Percentiles rank a stretch among this genome's conserved stretches.
Evolutionary conservation across 805 yeast genomes (phyloP).

Genomic region (Ogataea glucozyma): DNA sequence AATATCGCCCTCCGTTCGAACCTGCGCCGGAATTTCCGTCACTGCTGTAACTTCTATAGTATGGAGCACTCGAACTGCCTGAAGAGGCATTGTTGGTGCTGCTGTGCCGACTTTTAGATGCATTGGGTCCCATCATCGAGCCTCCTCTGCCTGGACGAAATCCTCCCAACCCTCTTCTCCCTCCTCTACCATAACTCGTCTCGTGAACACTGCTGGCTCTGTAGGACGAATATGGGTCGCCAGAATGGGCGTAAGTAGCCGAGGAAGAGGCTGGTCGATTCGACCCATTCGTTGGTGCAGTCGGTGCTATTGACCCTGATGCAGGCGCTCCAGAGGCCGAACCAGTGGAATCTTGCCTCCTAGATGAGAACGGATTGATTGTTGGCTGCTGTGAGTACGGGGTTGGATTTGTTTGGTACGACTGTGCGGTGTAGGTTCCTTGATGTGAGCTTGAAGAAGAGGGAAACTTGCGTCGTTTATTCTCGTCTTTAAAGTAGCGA

Average conservation of each 20-base stretch:
- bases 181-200: conserved; percentile 14
- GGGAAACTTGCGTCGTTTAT: conserved; percentile 27
- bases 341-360: conserved; percentile 24
- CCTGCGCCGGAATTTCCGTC: conserved; percentile 13
- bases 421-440: conserved; percentile 12
- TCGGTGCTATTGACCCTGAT: too few relatives aligned
- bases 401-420: conserved; percentile 16
- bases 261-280: conserved; percentile 4
- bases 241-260: conserved; percentile 6
- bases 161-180: conserved; percentile 19
- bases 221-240: conserved; percentile 15
- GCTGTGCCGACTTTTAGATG: conserved; percentile 11
- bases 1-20: conserved; percentile 15
- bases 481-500: conserved; percentile 29
- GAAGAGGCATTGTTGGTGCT: conserved; percentile 3
- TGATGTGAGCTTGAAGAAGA: conserved; percentile 19
- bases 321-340: conserved; percentile 11
- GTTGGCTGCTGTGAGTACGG: conserved; percentile 26
- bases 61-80: conserved; percentile 8
- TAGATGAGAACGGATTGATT: conserved; percentile 35
- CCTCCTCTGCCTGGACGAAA: conserved; percentile 24
- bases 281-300: conserved; percentile 7
- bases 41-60: conserved; percentile 22
- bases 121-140: conserved; percentile 1
- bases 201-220: conserved; percentile 19